A percentile compares a stretch with the other conserved stretches of the same genome.
Evolutionary conservation across 352 stramenopile genomes (phyloP).

Genomic region (Globisporangium takayamanum): DNA sequence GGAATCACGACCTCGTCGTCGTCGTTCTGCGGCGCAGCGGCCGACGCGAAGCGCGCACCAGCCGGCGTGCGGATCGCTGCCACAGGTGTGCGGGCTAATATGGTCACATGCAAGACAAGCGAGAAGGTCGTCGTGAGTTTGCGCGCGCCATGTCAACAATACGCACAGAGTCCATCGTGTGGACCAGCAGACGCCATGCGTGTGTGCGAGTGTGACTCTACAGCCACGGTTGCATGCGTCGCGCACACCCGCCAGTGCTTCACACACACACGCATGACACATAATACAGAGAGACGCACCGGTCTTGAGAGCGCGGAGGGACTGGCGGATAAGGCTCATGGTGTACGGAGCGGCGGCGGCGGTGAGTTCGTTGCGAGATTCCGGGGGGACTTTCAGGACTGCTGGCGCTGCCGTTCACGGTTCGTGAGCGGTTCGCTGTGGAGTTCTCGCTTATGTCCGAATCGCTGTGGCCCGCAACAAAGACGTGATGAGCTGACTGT

Average conservation of each 20-base stretch:
- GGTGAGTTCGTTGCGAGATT: slow-evolving; percentile 14
- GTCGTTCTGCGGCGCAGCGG: slow-evolving; percentile 41
- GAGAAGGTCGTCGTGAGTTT: too few species aligned
- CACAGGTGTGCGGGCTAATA: slow-evolving; percentile 41
- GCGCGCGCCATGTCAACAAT: slow-evolving; percentile 6
- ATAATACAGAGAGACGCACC: slow-evolving; percentile 33
- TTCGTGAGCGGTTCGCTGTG: slow-evolving; percentile 2
- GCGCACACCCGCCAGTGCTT: too few species aligned
- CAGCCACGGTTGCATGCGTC: too few species aligned
- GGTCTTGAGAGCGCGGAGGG: slow-evolving; percentile 70
- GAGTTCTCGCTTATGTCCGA: neutral
- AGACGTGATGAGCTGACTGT: neutral
- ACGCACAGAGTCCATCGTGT: neutral
- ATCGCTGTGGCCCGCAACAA: neutral
- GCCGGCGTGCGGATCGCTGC: slow-evolving; percentile 37
- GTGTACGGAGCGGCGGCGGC: slow-evolving; percentile 1
- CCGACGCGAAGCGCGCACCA: slow-evolving; percentile 45
- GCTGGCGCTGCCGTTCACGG: neutral
- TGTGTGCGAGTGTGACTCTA: neutral
- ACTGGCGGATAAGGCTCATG: slow-evolving; percentile 82
- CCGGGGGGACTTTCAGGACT: slow-evolving; percentile 32
- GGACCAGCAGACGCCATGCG: neutral
- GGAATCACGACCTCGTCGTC: slow-evolving; percentile 80
- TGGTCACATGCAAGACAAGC: neutral
- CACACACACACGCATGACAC: neutral